These are phyloP conservation scores for Dioszegia hungarica DNA, from an alignment of 768 basidiomycete species.

Conservation along the genomic window DNA sequence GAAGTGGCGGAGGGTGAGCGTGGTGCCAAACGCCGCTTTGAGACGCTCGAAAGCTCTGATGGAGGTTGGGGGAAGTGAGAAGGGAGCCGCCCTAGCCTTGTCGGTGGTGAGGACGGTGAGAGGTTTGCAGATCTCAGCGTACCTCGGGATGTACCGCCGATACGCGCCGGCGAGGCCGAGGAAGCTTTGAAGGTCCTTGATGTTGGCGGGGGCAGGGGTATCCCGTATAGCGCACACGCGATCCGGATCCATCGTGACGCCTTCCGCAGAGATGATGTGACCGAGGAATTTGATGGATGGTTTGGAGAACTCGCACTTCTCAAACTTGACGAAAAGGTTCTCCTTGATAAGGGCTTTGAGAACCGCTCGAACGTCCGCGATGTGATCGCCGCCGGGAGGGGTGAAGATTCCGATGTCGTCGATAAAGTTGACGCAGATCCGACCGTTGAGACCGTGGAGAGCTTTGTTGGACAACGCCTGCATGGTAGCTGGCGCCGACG, in stretches of 20 bases:
- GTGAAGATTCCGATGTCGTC: conserved; percentile 38
- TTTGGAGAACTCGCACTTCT: conserved; percentile 16
- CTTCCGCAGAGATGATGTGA: no score
- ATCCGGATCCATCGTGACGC: background rate
- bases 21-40: background rate
- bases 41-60: background rate
- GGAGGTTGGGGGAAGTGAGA: background rate
- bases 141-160: conserved; percentile 29
- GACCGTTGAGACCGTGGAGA: conserved; percentile 16
- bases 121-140: conserved; percentile 17
- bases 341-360: conserved; percentile 20
- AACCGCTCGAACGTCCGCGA: conserved; percentile 6
- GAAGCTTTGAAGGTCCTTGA: conserved; percentile 17
- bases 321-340: conserved; percentile 14
- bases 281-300: no score
- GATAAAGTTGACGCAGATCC: conserved; percentile 23
- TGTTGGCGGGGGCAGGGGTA: conserved; percentile 10
- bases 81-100: background rate
- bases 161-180: conserved; percentile 34
- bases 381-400: conserved; percentile 15
- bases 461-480: conserved; percentile 27
- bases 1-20: no score
- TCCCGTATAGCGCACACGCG: conserved; percentile 8
- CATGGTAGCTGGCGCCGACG: conserved; percentile 27
- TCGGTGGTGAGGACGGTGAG: conserved; percentile 14